These are phyloP conservation scores for Coemansia furcata DNA, from an alignment of 192 early-diverging fungal genomes.

Conservation along the genomic window DNA sequence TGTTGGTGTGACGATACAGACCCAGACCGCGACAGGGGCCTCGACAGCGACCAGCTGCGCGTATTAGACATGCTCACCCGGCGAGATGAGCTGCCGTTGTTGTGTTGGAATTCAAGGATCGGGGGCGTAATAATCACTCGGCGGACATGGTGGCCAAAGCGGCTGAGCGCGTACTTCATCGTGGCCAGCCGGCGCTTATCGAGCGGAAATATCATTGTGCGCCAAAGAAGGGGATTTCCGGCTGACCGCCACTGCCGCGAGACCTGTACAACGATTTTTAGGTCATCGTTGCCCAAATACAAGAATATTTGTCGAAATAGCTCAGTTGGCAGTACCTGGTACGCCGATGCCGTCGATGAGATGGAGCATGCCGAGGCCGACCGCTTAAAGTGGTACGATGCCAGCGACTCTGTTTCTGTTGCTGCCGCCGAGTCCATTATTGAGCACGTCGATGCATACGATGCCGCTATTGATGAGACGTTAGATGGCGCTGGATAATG, in stretches of 20 bases:
- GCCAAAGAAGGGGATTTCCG: slow-evolving; percentile 48
- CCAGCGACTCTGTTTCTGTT: slow-evolving; percentile 46
- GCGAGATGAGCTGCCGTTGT: slow-evolving; percentile 27
- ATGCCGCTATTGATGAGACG: slow-evolving; percentile 49
- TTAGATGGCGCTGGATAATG: slow-evolving; percentile 42
- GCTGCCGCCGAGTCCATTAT: slow-evolving; percentile 50
- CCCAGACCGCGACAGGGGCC: slow-evolving; percentile 35
- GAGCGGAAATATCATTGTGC: slow-evolving; percentile 49
- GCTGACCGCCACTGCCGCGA: slow-evolving; percentile 50
- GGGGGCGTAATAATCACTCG: slow-evolving; percentile 49
- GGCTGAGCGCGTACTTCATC: slow-evolving; percentile 41
- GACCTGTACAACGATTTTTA: slow-evolving; percentile 36
- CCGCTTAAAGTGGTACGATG: slow-evolving; percentile 41
- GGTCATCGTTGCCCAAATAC: slow-evolving; percentile 33
- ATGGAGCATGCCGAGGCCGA: slow-evolving; percentile 41
- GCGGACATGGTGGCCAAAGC: slow-evolving; percentile 44
- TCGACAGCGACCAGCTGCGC: slow-evolving; percentile 43
- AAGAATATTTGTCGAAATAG: slow-evolving; percentile 38
- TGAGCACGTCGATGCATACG: slow-evolving; percentile 50
- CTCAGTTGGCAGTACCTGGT: slow-evolving; percentile 46
- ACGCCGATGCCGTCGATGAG: slow-evolving; percentile 38
- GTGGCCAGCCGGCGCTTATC: slow-evolving; percentile 50
- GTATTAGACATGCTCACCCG: slow-evolving; percentile 43
- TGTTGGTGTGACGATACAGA: slow-evolving; percentile 28
- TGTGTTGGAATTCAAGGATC: slow-evolving; percentile 25